Conservation (phyloP, 1,284 basidiomycete species). For the Ceratobasidium sp. region DNA sequence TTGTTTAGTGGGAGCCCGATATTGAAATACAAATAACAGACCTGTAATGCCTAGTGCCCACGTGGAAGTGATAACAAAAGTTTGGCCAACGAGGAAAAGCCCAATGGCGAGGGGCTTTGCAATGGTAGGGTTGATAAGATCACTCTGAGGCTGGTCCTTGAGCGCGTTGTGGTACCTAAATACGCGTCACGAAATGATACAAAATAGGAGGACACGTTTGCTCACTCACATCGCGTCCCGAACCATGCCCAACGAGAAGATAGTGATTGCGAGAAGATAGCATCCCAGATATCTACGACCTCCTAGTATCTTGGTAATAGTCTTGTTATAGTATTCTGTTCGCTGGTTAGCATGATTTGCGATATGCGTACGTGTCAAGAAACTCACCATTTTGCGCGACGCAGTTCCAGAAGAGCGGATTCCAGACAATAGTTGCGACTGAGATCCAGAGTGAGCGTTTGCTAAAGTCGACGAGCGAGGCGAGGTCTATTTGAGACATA, state of each 20-base stretch:
- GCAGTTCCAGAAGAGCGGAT: conserved; percentile 96
- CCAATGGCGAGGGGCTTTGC: conserved; percentile 68
- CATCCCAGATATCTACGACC: conserved; percentile 83
- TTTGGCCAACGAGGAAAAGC: conserved; percentile 82
- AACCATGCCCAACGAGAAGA: conserved; percentile 88
- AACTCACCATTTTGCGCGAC: conserved; percentile 89
- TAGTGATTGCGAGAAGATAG: conserved; percentile 92
- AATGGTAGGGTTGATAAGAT: conserved; percentile 60
- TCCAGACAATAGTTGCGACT: conserved; percentile 81
- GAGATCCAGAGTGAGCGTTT: conserved; percentile 77
- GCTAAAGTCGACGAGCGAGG: conserved; percentile 68
- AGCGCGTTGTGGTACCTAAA: conserved; percentile 80
- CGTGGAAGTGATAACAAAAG: conserved; percentile 89
- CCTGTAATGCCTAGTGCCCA: conserved; percentile 94
- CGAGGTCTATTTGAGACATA: conserved; percentile 39
- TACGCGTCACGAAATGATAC: conserved; percentile 4
- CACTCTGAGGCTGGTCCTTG: conserved; percentile 72
- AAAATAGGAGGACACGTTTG: conserved; percentile 26
- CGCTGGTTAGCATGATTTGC: conserved; percentile 56
- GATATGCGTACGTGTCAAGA: conserved; percentile 12
- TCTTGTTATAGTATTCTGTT: conserved; percentile 85
- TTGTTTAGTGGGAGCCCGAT: too few relatives aligned
- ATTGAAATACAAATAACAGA: conserved; percentile 52
- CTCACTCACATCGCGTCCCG: conserved; percentile 85
- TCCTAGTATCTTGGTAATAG: conserved; percentile 84